Percentiles rank a stretch among this genome's conserved stretches.
phyloP scores from a whole-genome alignment of 352 stramenopile species.

The Phytophthora fragariaefolia region DNA sequence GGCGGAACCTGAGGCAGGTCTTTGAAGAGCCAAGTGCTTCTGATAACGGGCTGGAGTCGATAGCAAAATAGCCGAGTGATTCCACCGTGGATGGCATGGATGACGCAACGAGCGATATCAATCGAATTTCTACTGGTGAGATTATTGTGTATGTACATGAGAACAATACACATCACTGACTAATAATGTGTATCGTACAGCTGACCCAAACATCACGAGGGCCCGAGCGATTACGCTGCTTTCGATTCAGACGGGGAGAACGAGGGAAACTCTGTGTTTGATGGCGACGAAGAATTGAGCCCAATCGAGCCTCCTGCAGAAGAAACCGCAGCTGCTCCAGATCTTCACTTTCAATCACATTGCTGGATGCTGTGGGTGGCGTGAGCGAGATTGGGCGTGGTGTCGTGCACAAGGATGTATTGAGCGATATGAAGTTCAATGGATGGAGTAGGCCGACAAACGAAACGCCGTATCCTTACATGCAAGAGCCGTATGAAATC shows the following conservation, averaged over 20 bases:
- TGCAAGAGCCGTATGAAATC: conserved; percentile 14
- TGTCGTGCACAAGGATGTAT: neutral
- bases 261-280: neutral
- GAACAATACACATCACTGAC: conserved; percentile 7
- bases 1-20: no score
- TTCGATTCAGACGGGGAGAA: conserved; percentile 16
- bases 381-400: neutral
- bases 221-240: neutral
- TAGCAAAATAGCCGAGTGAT: no score
- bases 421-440: conserved; percentile 3
- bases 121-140: no score
- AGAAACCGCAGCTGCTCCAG: neutral
- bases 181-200: conserved; percentile 20
- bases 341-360: conserved; percentile 11
- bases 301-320: neutral
- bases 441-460: neutral
- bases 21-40: no score
- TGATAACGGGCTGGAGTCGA: no score
- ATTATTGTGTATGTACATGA: conserved; percentile 8
- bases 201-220: conserved; percentile 5
- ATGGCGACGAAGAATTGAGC: conserved; percentile 10
- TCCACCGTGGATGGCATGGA: no score
- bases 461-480: conserved; percentile 11
- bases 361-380: conserved; percentile 7
- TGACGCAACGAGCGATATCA: no score